Conservation (phyloP, 129 eudicot genomes). For the Centrapalus pauciflorus region DNA sequence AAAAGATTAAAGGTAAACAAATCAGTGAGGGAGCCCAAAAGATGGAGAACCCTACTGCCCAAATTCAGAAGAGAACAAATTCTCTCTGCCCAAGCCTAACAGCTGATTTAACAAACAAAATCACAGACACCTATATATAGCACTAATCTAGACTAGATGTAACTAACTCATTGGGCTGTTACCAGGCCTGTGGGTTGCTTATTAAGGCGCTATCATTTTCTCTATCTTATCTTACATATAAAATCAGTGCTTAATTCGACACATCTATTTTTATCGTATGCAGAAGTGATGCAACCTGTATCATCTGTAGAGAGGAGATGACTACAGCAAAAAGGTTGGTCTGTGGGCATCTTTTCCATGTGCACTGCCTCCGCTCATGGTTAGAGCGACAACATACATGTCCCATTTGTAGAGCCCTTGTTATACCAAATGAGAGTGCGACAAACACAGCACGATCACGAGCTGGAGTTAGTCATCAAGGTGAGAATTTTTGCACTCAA, state of each 20-base stretch:
- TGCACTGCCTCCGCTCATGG: constrained; percentile 99
- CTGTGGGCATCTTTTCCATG: constrained; percentile 97
- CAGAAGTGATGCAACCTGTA: constrained; percentile 98
- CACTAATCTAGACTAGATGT: no score
- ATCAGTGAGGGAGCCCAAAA: no score
- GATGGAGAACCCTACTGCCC: no score
- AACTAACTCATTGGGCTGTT: no score
- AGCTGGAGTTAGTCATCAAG: constrained; percentile 62
- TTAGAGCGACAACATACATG: constrained; percentile 95
- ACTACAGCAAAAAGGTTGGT: constrained; percentile 81
- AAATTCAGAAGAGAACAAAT: no score
- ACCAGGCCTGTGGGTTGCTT: no score
- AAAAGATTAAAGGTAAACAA: no score
- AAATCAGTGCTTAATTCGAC: not conserved
- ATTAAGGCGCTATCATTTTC: no score
- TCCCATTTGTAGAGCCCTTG: constrained; percentile 96
- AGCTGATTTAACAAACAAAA: no score
- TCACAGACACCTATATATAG: no score
- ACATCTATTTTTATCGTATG: constrained; percentile 11
- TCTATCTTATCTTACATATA: no score
- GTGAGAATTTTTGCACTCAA: constrained; percentile 26
- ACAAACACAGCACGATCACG: constrained; percentile 45
- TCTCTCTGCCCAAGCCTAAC: no score
- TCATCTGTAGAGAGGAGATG: constrained; percentile 99
- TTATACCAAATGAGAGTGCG: constrained; percentile 84